Conservation (phyloP, 208 protist species). For the Kentomonas sorsogonicus region DNA sequence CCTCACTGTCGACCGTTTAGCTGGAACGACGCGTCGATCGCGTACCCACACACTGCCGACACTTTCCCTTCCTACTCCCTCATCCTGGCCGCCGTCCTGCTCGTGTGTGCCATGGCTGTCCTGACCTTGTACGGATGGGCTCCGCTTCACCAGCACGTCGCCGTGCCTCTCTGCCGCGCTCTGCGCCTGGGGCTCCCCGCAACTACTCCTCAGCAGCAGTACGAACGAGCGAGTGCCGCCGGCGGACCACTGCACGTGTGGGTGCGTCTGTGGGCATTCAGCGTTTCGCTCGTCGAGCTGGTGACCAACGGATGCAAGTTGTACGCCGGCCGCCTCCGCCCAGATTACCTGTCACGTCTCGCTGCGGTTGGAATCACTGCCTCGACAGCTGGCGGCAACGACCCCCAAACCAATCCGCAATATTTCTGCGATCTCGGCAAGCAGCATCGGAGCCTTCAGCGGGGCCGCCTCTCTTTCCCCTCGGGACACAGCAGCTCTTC, state of each 20-base stretch:
- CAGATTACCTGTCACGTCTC: slow-evolving; percentile 80
- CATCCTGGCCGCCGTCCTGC: slow-evolving; percentile 27
- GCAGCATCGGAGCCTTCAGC: too few relatives aligned
- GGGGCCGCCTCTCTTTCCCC: too few relatives aligned
- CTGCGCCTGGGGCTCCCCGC: neutral
- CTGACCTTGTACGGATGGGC: slow-evolving; percentile 30
- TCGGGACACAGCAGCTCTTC: too few relatives aligned
- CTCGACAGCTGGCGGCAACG: neutral
- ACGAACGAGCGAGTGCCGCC: too few relatives aligned
- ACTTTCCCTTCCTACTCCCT: slow-evolving; percentile 69
- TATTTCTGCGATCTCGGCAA: too few relatives aligned
- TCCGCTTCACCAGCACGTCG: slow-evolving; percentile 20
- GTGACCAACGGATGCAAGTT: slow-evolving; percentile 53
- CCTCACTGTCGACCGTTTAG: neutral
- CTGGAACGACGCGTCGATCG: slow-evolving; percentile 45
- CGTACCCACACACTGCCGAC: slow-evolving; percentile 32
- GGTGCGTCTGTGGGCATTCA: slow-evolving; percentile 48
- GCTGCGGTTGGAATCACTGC: slow-evolving; percentile 31
- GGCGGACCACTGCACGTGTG: slow-evolving; percentile 46
- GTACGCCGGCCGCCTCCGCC: slow-evolving; percentile 84
- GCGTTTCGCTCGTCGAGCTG: slow-evolving; percentile 26
- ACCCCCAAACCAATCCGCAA: too few relatives aligned
- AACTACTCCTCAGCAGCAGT: too few relatives aligned
- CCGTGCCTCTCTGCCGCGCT: slow-evolving; percentile 26
- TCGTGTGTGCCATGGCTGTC: slow-evolving; percentile 28